Evolutionary conservation across 2,329 filamentous ascomycete species (phyloP).

Genomic region (Emergomyces pasteurianus): DNA sequence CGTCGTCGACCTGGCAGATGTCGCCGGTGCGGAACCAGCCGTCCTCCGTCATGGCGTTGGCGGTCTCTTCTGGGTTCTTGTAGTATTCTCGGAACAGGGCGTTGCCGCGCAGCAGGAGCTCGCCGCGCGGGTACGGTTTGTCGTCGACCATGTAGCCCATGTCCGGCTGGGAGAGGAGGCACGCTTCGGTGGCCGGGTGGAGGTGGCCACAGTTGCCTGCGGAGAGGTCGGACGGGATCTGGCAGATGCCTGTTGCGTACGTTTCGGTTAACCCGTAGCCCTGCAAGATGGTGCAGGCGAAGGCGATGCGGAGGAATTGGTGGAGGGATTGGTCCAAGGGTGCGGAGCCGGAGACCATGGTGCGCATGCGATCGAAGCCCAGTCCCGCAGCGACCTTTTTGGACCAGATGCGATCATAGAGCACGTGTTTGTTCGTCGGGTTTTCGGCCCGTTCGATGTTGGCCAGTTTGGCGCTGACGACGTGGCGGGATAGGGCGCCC

Average conservation of each 20-base stretch:
- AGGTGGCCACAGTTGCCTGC: slow-evolving; percentile 73
- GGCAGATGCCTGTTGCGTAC: slow-evolving; percentile 64
- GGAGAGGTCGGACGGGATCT: slow-evolving; percentile 58
- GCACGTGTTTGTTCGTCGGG: slow-evolving; percentile 49
- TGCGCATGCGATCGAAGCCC: slow-evolving; percentile 60
- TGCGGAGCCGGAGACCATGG: slow-evolving; percentile 78
- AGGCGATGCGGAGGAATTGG: slow-evolving; percentile 73
- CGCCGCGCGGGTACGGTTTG: slow-evolving; percentile 79
- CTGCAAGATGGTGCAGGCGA: slow-evolving; percentile 67
- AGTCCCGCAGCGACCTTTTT: slow-evolving; percentile 75
- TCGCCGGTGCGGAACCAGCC: slow-evolving; percentile 98
- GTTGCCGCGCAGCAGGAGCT: slow-evolving; percentile 73
- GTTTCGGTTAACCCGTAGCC: slow-evolving; percentile 93
- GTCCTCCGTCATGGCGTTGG: slow-evolving; percentile 67
- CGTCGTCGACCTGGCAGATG: slow-evolving; percentile 70
- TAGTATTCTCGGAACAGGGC: slow-evolving; percentile 77
- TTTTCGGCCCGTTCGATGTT: slow-evolving; percentile 59
- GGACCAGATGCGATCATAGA: slow-evolving; percentile 65
- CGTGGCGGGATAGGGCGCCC: slow-evolving; percentile 67
- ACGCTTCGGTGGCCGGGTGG: slow-evolving; percentile 56
- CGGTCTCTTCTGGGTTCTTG: slow-evolving; percentile 79
- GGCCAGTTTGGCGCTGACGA: slow-evolving; percentile 68
- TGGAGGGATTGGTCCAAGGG: slow-evolving; percentile 83
- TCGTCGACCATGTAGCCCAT: slow-evolving; percentile 87
- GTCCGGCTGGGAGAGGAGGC: slow-evolving; percentile 77